Conservation (phyloP, 2,329 filamentous ascomycete genomes). For the Colletotrichum tanaceti region DNA sequence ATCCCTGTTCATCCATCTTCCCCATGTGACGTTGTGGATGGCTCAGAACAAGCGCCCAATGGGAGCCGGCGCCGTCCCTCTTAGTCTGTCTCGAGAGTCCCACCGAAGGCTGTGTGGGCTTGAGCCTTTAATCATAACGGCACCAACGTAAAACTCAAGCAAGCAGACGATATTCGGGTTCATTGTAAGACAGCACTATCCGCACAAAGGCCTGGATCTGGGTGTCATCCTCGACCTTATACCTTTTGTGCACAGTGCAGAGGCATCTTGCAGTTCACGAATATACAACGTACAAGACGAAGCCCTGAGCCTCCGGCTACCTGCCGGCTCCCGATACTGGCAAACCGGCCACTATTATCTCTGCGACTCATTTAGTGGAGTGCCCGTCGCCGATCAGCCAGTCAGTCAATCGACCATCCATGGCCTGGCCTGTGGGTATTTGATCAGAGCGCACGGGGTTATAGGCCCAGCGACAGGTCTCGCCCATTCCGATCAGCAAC, state of each 20-base stretch:
- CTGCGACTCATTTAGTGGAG: conserved; percentile 25
- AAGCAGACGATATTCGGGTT: conserved; percentile 20
- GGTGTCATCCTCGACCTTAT: neutral
- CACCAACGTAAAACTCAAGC: conserved; percentile 19
- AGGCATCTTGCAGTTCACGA: neutral
- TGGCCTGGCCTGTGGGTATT: neutral
- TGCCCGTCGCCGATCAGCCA: conserved; percentile 20
- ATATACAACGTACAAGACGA: neutral
- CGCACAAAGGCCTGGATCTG: neutral
- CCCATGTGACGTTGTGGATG: conserved; percentile 30
- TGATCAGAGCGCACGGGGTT: neutral
- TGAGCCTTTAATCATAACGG: conserved; percentile 39
- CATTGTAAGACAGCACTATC: neutral
- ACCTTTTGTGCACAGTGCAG: neutral
- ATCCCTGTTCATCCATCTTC: conserved; percentile 29
- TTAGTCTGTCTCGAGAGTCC: conserved; percentile 39
- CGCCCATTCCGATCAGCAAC: conserved; percentile 29
- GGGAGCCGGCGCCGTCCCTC: conserved; percentile 11
- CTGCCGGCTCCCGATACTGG: conserved; percentile 7
- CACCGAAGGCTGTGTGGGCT: conserved; percentile 20
- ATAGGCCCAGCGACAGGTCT: conserved; percentile 17
- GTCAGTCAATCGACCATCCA: neutral
- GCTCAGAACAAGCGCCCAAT: conserved; percentile 32
- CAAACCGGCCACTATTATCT: conserved; percentile 16
- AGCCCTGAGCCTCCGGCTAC: neutral